A percentile compares a stretch with the other conserved stretches of the same genome.
phyloP scores from a whole-genome alignment of 495 filamentous ascomycete species.

The Penicillium turbatum region DNA sequence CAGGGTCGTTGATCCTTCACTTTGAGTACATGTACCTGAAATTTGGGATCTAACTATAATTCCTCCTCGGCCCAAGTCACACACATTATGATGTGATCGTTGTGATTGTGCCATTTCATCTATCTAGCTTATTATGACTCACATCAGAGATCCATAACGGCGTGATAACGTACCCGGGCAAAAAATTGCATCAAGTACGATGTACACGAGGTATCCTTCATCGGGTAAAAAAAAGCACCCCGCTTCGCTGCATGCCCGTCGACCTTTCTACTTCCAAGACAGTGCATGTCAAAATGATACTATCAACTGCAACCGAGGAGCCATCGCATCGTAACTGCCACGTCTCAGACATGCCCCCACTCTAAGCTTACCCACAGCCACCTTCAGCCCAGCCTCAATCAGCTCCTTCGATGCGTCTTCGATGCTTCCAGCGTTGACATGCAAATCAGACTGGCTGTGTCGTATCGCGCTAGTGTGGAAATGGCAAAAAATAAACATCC shows the following conservation, averaged over 20 bases:
- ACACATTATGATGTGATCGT: neutral
- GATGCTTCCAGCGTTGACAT: slow-evolving; percentile 20
- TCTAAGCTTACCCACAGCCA: slow-evolving; percentile 16
- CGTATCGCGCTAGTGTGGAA: slow-evolving; percentile 5
- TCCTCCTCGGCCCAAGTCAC: neutral
- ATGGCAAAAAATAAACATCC: slow-evolving; percentile 2
- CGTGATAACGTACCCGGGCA: neutral
- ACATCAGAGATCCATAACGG: neutral
- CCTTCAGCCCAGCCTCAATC: slow-evolving; percentile 20
- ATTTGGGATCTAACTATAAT: neutral
- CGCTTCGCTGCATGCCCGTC: neutral
- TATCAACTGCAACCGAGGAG: neutral
- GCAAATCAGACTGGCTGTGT: slow-evolving; percentile 16
- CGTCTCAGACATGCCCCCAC: slow-evolving; percentile 6
- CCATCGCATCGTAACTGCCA: slow-evolving; percentile 4
- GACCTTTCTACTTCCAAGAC: neutral
- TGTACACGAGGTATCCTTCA: neutral
- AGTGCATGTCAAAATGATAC: neutral
- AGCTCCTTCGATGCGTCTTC: slow-evolving; percentile 39
- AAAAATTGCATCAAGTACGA: too few relatives aligned
- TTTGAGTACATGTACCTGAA: neutral
- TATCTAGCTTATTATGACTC: too few relatives aligned
- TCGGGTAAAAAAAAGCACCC: neutral
- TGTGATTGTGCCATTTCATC: neutral
- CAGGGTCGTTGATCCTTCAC: slow-evolving; percentile 3